Percentiles rank a stretch among this genome's conserved stretches.
phyloP scores from a whole-genome alignment of 108 stramenopile species.

The Fragilaria radians region DNA sequence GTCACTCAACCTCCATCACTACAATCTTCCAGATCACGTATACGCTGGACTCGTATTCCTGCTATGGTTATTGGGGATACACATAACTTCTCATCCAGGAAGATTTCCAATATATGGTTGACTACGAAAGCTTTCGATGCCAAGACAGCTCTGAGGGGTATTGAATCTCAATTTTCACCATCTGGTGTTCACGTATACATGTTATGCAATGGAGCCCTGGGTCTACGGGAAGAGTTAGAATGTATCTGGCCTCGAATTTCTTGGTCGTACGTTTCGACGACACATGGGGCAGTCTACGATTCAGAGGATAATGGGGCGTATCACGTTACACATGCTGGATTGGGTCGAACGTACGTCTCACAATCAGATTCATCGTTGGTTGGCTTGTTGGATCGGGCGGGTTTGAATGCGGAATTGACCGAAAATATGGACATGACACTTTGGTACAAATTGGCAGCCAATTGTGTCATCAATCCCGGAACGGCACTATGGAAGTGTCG shows the following conservation, averaged over 20 bases:
- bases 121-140: slow-evolving; percentile 50
- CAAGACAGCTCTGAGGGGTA: slow-evolving; percentile 20
- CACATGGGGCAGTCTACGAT: slow-evolving; percentile 40
- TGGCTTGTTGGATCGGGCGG: slow-evolving; percentile 19
- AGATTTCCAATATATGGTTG: slow-evolving; percentile 32
- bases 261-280: slow-evolving; percentile 14
- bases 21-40: neutral
- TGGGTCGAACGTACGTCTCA: slow-evolving; percentile 30
- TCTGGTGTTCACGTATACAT: slow-evolving; percentile 12
- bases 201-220: slow-evolving; percentile 49
- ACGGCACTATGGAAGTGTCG: slow-evolving; percentile 39
- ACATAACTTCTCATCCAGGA: slow-evolving; percentile 1
- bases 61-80: slow-evolving; percentile 15
- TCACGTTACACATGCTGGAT: slow-evolving; percentile 37
- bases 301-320: slow-evolving; percentile 8
- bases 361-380: slow-evolving; percentile 7
- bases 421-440: slow-evolving; percentile 36
- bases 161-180: slow-evolving; percentile 14
- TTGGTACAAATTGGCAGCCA: slow-evolving; percentile 71
- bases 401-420: slow-evolving; percentile 19
- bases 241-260: neutral
- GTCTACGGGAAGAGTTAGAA: slow-evolving; percentile 37
- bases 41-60: slow-evolving; percentile 16
- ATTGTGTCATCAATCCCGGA: slow-evolving; percentile 73
- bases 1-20: neutral